phyloP scores from a whole-genome alignment of 257 asterid genomes.

The Primulina eburnea region DNA sequence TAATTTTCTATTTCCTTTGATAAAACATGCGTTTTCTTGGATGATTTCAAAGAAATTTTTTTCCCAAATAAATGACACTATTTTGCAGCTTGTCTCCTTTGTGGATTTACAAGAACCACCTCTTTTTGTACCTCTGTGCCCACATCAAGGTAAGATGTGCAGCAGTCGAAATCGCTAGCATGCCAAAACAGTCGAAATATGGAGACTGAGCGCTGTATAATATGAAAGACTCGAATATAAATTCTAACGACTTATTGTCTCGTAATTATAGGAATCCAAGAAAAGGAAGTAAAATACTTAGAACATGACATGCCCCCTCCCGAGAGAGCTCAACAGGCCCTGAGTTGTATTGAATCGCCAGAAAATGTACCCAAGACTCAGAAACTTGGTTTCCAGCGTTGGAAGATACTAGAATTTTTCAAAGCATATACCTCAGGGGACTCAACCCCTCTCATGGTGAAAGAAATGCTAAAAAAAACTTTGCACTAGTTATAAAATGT shows the following conservation, averaged over 20 bases:
- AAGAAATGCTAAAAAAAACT: too few species aligned
- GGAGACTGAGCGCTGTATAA: too few species aligned
- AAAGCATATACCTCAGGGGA: slow-evolving; percentile 51
- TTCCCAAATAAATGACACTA: slow-evolving; percentile 2
- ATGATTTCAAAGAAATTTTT: not conserved
- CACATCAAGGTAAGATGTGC: slow-evolving; percentile 48
- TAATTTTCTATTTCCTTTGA: not conserved
- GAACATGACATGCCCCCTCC: slow-evolving; percentile 45
- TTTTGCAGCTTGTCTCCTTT: slow-evolving; percentile 73
- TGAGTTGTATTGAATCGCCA: slow-evolving; percentile 38
- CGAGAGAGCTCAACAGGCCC: slow-evolving; percentile 50
- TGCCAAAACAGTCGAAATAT: too few species aligned
- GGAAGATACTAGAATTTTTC: slow-evolving; percentile 75
- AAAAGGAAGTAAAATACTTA: slow-evolving; percentile 40
- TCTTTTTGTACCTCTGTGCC: slow-evolving; percentile 70
- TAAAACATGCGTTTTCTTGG: not conserved
- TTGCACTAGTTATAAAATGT: not conserved
- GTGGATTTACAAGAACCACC: slow-evolving; percentile 76
- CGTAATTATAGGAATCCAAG: slow-evolving; percentile 36
- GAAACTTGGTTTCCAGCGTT: slow-evolving; percentile 39
- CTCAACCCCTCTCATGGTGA: slow-evolving; percentile 62
- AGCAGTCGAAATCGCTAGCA: too few species aligned
- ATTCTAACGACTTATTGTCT: not conserved
- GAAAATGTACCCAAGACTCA: slow-evolving; percentile 19
- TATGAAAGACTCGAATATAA: too few species aligned